A percentile compares a stretch with the other conserved stretches of the same genome.
Conservation (phyloP, 2,329 filamentous ascomycete species). For the Exserohilum turcica region DNA sequence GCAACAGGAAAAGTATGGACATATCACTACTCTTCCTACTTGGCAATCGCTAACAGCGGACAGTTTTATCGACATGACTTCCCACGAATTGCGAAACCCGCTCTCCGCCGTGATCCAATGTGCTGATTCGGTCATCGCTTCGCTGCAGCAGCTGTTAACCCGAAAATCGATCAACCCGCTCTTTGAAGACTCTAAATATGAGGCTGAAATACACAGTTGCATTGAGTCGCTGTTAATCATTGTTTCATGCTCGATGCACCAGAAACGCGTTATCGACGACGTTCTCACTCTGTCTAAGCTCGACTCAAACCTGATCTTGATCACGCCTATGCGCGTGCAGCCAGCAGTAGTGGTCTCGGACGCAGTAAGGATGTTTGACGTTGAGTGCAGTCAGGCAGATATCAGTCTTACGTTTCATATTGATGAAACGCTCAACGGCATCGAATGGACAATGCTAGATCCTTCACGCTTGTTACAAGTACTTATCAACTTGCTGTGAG, state of each 20-base stretch:
- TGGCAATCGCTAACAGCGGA: conserved; percentile 6
- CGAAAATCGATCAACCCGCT: conserved; percentile 4
- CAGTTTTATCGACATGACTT: conserved; percentile 43
- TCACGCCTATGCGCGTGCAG: conserved; percentile 33
- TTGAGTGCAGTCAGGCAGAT: conserved; percentile 37
- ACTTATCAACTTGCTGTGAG: conserved; percentile 36
- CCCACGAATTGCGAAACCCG: conserved; percentile 46
- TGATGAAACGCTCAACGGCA: conserved; percentile 48
- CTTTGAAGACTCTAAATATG: conserved; percentile 11
- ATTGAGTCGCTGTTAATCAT: conserved; percentile 43
- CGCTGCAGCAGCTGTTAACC: conserved; percentile 25
- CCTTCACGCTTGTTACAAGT: conserved; percentile 36
- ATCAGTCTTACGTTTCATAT: conserved; percentile 47
- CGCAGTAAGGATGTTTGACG: conserved; percentile 37
- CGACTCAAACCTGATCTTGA: conserved; percentile 35
- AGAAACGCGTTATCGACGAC: conserved; percentile 50
- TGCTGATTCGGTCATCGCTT: conserved; percentile 50
- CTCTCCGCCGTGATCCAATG: conserved; percentile 50
- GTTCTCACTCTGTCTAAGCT: conserved; percentile 46
- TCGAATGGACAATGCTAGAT: conserved; percentile 41
- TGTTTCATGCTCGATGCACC: conserved; percentile 47
- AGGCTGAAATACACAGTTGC: conserved; percentile 27
- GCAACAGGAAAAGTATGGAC: conserved; percentile 42
- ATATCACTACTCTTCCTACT: not conserved
- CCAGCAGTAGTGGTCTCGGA: conserved; percentile 28